These are phyloP conservation scores for Pseudocercospora vitis DNA, from an alignment of 2,329 filamentous ascomycete genomes.

Conservation along the genomic window DNA sequence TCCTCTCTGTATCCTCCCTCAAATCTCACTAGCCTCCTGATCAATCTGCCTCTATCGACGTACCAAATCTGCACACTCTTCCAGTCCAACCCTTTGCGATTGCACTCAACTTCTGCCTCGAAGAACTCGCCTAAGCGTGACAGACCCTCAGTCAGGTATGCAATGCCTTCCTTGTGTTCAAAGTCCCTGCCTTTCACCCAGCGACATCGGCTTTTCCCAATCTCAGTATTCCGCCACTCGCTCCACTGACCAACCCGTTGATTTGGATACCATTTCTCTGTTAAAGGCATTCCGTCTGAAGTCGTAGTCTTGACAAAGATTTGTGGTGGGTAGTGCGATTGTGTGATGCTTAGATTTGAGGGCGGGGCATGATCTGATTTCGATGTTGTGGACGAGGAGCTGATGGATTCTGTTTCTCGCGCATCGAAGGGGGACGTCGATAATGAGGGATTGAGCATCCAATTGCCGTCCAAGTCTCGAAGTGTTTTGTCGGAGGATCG, in stretches of 20 bases:
- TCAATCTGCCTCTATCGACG: constrained; percentile 22
- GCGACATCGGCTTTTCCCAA: constrained; percentile 16
- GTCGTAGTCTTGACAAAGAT: constrained; percentile 16
- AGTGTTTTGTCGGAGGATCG: constrained; percentile 6
- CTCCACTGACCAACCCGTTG: constrained; percentile 16
- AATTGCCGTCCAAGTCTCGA: constrained; percentile 11
- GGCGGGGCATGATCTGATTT: constrained; percentile 6
- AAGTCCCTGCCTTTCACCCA: constrained; percentile 19
- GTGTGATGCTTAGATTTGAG: constrained; percentile 14
- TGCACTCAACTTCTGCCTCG: constrained; percentile 21
- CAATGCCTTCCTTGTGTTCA: constrained; percentile 14
- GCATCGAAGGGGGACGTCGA: not conserved
- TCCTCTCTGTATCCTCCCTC: constrained; percentile 21
- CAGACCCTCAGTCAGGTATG: constrained; percentile 23
- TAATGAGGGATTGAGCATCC: constrained; percentile 7
- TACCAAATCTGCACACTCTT: constrained; percentile 23
- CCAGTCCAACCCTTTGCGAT: constrained; percentile 10
- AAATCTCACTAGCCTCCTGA: constrained; percentile 26
- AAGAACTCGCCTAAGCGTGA: constrained; percentile 18
- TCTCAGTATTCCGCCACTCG: constrained; percentile 11
- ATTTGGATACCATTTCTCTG: constrained; percentile 21
- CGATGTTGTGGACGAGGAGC: not conserved
- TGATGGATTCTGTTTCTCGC: constrained; percentile 5
- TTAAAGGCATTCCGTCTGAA: not conserved
- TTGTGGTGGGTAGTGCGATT: constrained; percentile 23